A percentile compares a stretch with the other conserved stretches of the same genome.
These are phyloP conservation scores for Pythium vanterpoolii DNA, from an alignment of 352 stramenopile genomes.

Conservation along the genomic window DNA sequence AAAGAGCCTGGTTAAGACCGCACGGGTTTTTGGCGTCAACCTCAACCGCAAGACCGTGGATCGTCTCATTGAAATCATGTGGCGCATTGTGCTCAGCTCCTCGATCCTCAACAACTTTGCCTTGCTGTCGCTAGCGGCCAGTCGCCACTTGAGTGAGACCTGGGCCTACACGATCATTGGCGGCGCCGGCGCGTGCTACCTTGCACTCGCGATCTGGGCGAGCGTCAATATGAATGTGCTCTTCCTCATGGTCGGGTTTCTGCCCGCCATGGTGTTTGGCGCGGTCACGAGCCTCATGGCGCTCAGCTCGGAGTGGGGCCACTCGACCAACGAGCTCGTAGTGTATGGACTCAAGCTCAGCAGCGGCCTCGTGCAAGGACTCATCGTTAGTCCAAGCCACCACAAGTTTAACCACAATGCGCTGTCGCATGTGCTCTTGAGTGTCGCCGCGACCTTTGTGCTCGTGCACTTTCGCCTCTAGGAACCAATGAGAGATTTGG, in stretches of 20 bases:
- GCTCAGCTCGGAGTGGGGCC: slow-evolving; percentile 78
- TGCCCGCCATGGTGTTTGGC: slow-evolving; percentile 81
- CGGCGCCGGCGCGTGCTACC: slow-evolving; percentile 59
- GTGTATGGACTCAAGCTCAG: slow-evolving; percentile 79
- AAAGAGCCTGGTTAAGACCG: slow-evolving; percentile 58
- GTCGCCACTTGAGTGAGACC: slow-evolving; percentile 65
- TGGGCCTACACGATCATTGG: slow-evolving; percentile 78
- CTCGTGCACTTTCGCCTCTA: slow-evolving; percentile 78
- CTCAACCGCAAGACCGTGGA: slow-evolving; percentile 71
- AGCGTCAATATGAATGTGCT: slow-evolving; percentile 81
- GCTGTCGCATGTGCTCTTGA: slow-evolving; percentile 83
- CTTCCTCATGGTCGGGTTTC: slow-evolving; percentile 80
- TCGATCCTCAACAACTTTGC: slow-evolving; percentile 87
- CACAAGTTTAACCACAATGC: slow-evolving; percentile 89
- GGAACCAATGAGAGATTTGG: slow-evolving; percentile 16
- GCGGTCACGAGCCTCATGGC: slow-evolving; percentile 68
- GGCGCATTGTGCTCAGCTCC: slow-evolving; percentile 77
- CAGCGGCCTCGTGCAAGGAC: slow-evolving; percentile 73
- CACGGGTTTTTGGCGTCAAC: slow-evolving; percentile 69
- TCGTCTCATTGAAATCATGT: slow-evolving; percentile 65
- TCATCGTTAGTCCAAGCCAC: slow-evolving; percentile 78
- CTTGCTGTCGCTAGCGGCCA: slow-evolving; percentile 71
- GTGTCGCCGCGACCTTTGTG: slow-evolving; percentile 79
- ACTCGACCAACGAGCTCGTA: slow-evolving; percentile 77
- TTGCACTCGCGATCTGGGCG: slow-evolving; percentile 70